Conservation (phyloP, 2,329 filamentous ascomycete genomes). For the Trichoderma guizhouense region DNA sequence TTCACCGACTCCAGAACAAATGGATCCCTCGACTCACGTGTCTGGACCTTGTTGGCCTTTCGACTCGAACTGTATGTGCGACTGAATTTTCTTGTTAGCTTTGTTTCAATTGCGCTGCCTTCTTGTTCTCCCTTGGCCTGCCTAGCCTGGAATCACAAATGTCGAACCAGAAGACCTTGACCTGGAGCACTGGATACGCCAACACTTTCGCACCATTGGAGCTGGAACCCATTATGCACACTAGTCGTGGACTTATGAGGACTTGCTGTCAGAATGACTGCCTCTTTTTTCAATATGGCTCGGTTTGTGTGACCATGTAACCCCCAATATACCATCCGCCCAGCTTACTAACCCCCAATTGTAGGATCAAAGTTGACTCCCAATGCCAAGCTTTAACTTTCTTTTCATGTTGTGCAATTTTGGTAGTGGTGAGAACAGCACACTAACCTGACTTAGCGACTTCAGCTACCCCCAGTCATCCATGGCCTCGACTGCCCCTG, state of each 20-base stretch:
- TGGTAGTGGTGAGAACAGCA: slow-evolving; percentile 47
- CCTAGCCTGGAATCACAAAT: neutral
- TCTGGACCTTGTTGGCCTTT: slow-evolving; percentile 10
- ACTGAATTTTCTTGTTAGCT: slow-evolving; percentile 4
- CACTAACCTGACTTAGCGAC: slow-evolving; percentile 57
- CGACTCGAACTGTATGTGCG: slow-evolving; percentile 10
- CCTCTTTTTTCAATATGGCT: slow-evolving; percentile 21
- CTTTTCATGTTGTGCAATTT: slow-evolving; percentile 31
- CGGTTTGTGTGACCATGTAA: slow-evolving; percentile 26
- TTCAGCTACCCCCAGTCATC: slow-evolving; percentile 54
- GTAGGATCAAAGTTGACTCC: slow-evolving; percentile 57
- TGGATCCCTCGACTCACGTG: slow-evolving; percentile 14
- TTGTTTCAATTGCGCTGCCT: slow-evolving; percentile 7
- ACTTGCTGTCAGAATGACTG: slow-evolving; percentile 21
- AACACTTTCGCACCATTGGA: neutral
- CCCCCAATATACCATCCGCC: slow-evolving; percentile 23
- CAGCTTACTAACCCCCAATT: slow-evolving; percentile 26
- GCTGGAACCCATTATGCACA: slow-evolving; percentile 15
- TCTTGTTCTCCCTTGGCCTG: neutral
- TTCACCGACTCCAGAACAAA: slow-evolving; percentile 10
- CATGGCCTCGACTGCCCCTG: slow-evolving; percentile 47
- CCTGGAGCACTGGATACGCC: slow-evolving; percentile 14
- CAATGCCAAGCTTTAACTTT: slow-evolving; percentile 36
- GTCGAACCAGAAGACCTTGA: slow-evolving; percentile 9
- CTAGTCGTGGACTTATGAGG: slow-evolving; percentile 20